A percentile compares a stretch with the other conserved stretches of the same genome.
phyloP scores from a whole-genome alignment of 257 asterid species.

The Przewalskia tangutica region DNA sequence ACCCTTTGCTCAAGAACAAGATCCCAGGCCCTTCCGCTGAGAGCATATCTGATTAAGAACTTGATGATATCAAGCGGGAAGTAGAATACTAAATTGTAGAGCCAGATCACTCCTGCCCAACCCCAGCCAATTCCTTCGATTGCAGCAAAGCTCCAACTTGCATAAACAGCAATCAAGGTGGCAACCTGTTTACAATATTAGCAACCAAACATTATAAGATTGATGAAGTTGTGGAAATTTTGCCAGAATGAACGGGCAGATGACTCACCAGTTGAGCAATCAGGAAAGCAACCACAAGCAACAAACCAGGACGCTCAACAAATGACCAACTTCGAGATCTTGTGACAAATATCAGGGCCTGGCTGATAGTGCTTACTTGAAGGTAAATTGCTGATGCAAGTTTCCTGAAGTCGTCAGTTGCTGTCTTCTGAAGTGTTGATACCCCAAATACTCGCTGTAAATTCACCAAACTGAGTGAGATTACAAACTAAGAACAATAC shows the following conservation, averaged over 20 bases:
- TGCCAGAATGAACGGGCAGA: background rate
- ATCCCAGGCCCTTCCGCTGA: slow-evolving; percentile 98
- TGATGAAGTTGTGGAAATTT: background rate
- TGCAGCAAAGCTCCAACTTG: slow-evolving; percentile 91
- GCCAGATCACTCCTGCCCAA: slow-evolving; percentile 99
- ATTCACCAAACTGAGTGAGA: slow-evolving; percentile 6
- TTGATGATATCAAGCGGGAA: slow-evolving; percentile 83
- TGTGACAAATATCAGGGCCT: slow-evolving; percentile 90
- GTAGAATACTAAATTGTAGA: slow-evolving; percentile 65
- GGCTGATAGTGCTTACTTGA: slow-evolving; percentile 96
- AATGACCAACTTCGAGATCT: slow-evolving; percentile 93
- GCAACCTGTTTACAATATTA: slow-evolving; percentile 46
- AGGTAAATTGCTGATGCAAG: slow-evolving; percentile 95
- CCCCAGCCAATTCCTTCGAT: slow-evolving; percentile 99
- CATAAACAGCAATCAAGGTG: slow-evolving; percentile 86
- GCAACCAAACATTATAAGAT: background rate
- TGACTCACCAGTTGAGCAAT: slow-evolving; percentile 71
- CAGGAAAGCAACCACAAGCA: slow-evolving; percentile 71
- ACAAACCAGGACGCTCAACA: slow-evolving; percentile 84
- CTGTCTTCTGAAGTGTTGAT: slow-evolving; percentile 80
- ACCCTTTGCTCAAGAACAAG: slow-evolving; percentile 95
- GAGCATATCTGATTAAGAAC: slow-evolving; percentile 66
- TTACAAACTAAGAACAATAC: background rate
- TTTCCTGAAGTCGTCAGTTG: slow-evolving; percentile 85
- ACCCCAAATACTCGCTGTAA: slow-evolving; percentile 68